A percentile compares a stretch with the other conserved stretches of the same genome.
phyloP scores from a whole-genome alignment of 805 yeast genomes.

The Metschnikowia orientalis region DNA sequence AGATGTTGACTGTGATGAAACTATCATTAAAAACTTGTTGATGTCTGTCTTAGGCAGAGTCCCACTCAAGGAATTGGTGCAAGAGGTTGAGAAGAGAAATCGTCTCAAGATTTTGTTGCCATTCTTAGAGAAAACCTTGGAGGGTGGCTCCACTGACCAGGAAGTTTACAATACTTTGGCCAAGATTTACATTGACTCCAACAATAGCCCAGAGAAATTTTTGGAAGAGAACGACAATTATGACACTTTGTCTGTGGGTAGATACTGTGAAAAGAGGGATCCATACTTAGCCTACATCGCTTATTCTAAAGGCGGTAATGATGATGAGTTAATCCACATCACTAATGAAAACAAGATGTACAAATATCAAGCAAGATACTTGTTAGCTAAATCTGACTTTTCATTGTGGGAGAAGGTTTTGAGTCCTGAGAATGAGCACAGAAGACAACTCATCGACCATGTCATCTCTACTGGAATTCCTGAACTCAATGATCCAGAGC shows the following conservation, averaged over 20 bases:
- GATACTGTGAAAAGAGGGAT: constrained; percentile 97
- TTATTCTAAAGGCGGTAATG: constrained; percentile 91
- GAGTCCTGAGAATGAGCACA: constrained; percentile 69
- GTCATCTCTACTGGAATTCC: constrained; percentile 96
- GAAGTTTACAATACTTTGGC: constrained; percentile 94
- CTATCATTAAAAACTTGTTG: constrained; percentile 73
- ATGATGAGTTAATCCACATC: constrained; percentile 80
- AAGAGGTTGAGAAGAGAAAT: constrained; percentile 95
- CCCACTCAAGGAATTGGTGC: constrained; percentile 83
- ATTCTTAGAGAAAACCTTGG: constrained; percentile 83
- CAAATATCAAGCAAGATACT: constrained; percentile 97
- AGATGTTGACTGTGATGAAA: constrained; percentile 96
- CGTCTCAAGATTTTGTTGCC: constrained; percentile 88
- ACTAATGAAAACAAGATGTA: constrained; percentile 98
- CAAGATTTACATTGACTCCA: constrained; percentile 94
- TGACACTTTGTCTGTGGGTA: constrained; percentile 94
- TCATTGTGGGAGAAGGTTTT: constrained; percentile 79
- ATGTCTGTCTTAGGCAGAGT: constrained; percentile 90
- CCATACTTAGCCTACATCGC: constrained; percentile 98
- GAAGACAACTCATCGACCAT: constrained; percentile 90
- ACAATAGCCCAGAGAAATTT: constrained; percentile 96
- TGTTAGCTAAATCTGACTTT: constrained; percentile 82
- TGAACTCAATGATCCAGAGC: constrained; percentile 88
- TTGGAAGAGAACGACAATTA: constrained; percentile 84
- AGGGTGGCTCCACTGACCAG: constrained; percentile 80